Percentiles rank a stretch among this genome's conserved stretches.
phyloP scores from a whole-genome alignment of 2,329 filamentous ascomycete genomes.

The Cladophialophora psammophila region DNA sequence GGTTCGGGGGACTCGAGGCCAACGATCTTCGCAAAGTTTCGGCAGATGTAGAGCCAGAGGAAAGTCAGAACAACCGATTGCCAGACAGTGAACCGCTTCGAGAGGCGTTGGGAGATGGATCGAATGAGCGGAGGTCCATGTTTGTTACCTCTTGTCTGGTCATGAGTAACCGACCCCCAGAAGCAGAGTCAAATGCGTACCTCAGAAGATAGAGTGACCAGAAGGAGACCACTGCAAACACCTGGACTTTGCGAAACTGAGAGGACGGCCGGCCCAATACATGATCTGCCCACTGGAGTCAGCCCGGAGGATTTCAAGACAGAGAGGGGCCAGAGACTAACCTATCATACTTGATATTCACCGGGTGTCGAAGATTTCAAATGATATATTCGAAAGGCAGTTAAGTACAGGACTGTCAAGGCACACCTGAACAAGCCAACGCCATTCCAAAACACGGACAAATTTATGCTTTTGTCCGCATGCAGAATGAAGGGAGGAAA shows the following conservation, averaged over 20 bases:
- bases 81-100: conserved; percentile 80
- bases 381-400: conserved; percentile 17
- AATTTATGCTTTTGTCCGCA: conserved; percentile 5
- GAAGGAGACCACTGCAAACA: conserved; percentile 87
- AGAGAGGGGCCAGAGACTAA: conserved; percentile 7
- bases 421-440: conserved; percentile 24
- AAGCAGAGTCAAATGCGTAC: conserved; percentile 55
- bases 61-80: conserved; percentile 87
- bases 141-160: conserved; percentile 70
- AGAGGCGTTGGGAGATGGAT: conserved; percentile 73
- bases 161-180: conserved; percentile 31
- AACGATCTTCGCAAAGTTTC: conserved; percentile 92
- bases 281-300: conserved; percentile 68
- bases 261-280: conserved; percentile 88
- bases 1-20: conserved; percentile 93
- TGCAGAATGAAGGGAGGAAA: not conserved
- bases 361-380: not conserved
- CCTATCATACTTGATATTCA: conserved; percentile 32
- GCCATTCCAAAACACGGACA: conserved; percentile 34
- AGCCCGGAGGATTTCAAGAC: conserved; percentile 9
- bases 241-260: conserved; percentile 90
- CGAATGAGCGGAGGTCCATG: conserved; percentile 85
- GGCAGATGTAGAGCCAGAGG: conserved; percentile 86
- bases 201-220: conserved; percentile 86
- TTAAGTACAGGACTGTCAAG: conserved; percentile 13